A percentile compares a stretch with the other conserved stretches of the same genome.
These are phyloP conservation scores for Leptodermis oblonga DNA, from an alignment of 257 asterid species.

Conservation along the genomic window DNA sequence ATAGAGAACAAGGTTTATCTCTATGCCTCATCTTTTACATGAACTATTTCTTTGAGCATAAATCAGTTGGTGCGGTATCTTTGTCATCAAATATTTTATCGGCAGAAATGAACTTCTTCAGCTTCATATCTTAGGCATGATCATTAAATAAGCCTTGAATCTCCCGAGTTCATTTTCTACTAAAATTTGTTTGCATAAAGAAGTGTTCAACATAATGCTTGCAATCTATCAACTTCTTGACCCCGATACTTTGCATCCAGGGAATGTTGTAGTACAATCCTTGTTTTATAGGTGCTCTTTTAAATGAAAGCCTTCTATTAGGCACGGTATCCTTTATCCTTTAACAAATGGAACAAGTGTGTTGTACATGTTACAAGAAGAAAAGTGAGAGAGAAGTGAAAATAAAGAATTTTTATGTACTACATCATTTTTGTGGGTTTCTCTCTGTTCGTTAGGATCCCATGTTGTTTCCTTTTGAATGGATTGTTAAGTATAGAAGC, in stretches of 20 bases:
- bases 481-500: background rate
- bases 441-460: background rate
- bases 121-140: background rate
- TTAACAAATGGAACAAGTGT: background rate
- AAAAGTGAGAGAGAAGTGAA: background rate
- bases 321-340: background rate
- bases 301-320: background rate
- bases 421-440: background rate
- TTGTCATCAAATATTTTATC: background rate
- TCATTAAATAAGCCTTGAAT: background rate
- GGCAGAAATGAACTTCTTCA: background rate
- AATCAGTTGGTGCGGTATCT: background rate
- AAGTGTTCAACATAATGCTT: background rate
- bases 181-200: background rate
- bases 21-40: conserved; percentile 10
- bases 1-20: conserved; percentile 51
- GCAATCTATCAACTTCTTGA: background rate
- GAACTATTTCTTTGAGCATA: background rate
- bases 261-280: background rate
- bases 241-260: background rate
- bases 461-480: background rate
- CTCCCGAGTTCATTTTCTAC: background rate
- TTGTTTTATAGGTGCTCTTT: background rate
- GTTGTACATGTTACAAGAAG: background rate
- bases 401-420: background rate